Evolutionary conservation across 371 early-diverging fungal species (phyloP), one percentile per base, ranked within the genome.

Genomic region (Chytridium lagenaria): DNA sequence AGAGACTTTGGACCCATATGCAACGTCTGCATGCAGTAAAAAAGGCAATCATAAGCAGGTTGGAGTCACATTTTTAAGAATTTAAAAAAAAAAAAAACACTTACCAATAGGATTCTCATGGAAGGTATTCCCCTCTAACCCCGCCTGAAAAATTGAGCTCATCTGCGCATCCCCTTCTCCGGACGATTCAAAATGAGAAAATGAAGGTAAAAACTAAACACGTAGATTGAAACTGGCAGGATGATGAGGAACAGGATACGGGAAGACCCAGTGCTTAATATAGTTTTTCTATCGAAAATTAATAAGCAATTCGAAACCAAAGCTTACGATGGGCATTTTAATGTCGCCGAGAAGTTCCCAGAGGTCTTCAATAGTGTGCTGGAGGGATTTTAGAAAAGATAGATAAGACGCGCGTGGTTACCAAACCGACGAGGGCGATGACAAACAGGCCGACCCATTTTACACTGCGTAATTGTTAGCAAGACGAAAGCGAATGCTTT

Each of bases 381-480:
- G 71, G 12, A 65, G 22, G 5, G 50, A 23, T 31, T 73, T 19
- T 44, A 19, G 33, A 28, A 33, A 49, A 37, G 30, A 23, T 5
- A 51, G 0, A 38, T 76, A 51, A 15, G 49, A 77, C 1, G 19
- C 38, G 50, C 34, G 12, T n/a, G 63, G 76, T 67, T 80, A 88
- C 89, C 67, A 97, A 67, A 5, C 99, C 99, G 38, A 98, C 98
- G 23, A 97, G 82, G 7, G 96, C 95, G 2, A 95, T 94, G 22
- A 92, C 92, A 81, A 99, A 94, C 59, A 98, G 84, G 0, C 99
- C 99, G 37, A 99, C 98, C 99, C 99, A 99, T 81, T 99, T 99
- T 22, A 99, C 92, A 85, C 98, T 98, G n/a, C n/a, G n/a, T n/a
- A n/a, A n/a, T n/a, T n/a, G n/a, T n/a, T n/a, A n/a, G n/a, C n/a